phyloP scores from a whole-genome alignment of 192 early-diverging fungal species.

The Funneliformis mosseae region DNA sequence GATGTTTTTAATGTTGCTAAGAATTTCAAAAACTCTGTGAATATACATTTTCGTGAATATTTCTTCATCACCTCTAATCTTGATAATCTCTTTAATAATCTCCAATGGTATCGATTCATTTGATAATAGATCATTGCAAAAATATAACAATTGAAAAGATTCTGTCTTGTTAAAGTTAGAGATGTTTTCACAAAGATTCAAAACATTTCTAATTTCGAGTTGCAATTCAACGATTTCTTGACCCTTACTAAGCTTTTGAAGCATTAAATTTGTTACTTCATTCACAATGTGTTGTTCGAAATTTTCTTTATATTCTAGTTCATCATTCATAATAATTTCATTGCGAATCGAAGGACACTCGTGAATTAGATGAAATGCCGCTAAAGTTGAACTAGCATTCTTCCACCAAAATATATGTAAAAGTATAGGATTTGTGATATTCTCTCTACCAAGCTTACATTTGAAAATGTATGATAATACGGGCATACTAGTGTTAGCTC shows the following conservation, averaged over 20 bases:
- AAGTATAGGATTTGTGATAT: constrained; percentile 22
- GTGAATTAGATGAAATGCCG: constrained; percentile 19
- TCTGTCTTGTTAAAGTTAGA: not conserved
- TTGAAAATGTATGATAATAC: not conserved
- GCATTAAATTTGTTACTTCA: not conserved
- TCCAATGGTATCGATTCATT: constrained; percentile 9
- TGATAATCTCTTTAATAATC: not conserved
- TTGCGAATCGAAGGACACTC: not conserved
- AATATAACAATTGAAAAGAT: constrained; percentile 1
- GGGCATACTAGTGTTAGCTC: not conserved
- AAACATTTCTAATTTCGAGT: constrained; percentile 1
- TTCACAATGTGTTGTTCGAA: constrained; percentile 16
- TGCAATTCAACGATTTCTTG: not conserved
- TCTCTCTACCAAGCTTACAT: constrained; percentile 2
- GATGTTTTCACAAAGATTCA: constrained; percentile 16
- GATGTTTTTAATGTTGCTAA: not conserved
- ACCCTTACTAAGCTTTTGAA: not conserved
- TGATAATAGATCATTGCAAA: constrained; percentile 29
- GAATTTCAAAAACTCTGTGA: not conserved
- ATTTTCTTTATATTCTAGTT: not conserved
- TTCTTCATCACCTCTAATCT: not conserved
- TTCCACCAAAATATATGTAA: constrained; percentile 33
- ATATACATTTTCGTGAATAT: not conserved
- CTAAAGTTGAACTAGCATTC: not conserved
- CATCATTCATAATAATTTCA: not conserved